Evolutionary conservation across 768 basidiomycete genomes (phyloP).

Genomic region (Tylopilus rubrobrunneus): DNA sequence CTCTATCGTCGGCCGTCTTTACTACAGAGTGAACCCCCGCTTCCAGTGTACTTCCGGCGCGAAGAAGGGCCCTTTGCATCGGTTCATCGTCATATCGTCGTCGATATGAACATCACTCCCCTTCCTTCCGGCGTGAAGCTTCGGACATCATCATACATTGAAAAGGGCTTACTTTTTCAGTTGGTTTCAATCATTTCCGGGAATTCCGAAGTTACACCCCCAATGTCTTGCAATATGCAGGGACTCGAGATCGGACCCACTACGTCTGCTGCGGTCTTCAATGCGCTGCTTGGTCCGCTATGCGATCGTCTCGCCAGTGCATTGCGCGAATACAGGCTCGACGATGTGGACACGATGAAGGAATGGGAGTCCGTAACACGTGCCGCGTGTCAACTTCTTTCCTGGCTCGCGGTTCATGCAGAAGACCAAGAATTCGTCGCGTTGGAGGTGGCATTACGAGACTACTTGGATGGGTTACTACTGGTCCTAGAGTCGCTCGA

Average conservation of each 20-base stretch:
- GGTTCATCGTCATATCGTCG: slow-evolving; percentile 24
- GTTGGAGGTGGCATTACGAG: slow-evolving; percentile 34
- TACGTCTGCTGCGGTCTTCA: slow-evolving; percentile 43
- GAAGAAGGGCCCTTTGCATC: slow-evolving; percentile 4
- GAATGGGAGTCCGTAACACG: slow-evolving; percentile 42
- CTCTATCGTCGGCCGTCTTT: slow-evolving; percentile 14
- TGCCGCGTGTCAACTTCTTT: slow-evolving; percentile 42
- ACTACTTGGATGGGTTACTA: slow-evolving; percentile 37
- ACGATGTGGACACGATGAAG: slow-evolving; percentile 18
- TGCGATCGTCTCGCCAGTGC: slow-evolving; percentile 42
- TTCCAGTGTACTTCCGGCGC: slow-evolving; percentile 15
- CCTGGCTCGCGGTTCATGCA: slow-evolving; percentile 39
- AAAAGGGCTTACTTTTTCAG: slow-evolving; percentile 57
- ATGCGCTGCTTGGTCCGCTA: slow-evolving; percentile 41
- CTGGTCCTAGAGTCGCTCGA: slow-evolving; percentile 36
- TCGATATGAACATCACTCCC: slow-evolving; percentile 51
- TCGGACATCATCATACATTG: slow-evolving; percentile 47
- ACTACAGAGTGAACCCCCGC: slow-evolving; percentile 10
- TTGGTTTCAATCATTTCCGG: slow-evolving; percentile 42
- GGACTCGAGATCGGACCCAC: slow-evolving; percentile 43
- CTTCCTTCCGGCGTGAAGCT: slow-evolving; percentile 55
- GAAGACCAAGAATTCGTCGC: slow-evolving; percentile 30
- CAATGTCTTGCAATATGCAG: slow-evolving; percentile 31
- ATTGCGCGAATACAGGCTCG: slow-evolving; percentile 31
- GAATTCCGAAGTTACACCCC: slow-evolving; percentile 23